Evolutionary conservation across 2,329 filamentous ascomycete species (phyloP).

Genomic region (Xylariaceae sp.): DNA sequence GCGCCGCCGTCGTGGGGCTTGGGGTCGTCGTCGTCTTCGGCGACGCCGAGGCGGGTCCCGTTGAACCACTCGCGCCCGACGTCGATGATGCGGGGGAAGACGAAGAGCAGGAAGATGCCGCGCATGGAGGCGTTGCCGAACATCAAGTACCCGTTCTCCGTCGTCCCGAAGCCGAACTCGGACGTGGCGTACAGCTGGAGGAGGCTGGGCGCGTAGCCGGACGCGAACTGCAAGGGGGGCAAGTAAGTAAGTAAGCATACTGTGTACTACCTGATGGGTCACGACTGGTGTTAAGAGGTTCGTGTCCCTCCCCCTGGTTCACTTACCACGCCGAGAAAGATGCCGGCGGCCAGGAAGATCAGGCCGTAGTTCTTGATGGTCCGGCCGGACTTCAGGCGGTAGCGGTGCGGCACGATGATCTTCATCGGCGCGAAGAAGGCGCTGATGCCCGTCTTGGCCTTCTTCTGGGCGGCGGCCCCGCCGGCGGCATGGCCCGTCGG

Average conservation of each 20-base stretch:
- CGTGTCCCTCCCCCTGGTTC: background rate
- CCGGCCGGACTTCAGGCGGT: conserved; percentile 42
- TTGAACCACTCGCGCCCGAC: conserved; percentile 33
- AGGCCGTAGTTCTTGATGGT: conserved; percentile 52
- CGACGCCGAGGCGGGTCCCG: background rate
- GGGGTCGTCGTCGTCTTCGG: background rate
- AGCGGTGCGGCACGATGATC: conserved; percentile 51
- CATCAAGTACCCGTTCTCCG: conserved; percentile 50
- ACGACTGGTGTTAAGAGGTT: background rate
- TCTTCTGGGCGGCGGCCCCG: conserved; percentile 6
- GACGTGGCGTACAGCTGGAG: conserved; percentile 53
- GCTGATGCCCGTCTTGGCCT: conserved; percentile 30
- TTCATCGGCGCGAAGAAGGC: conserved; percentile 57
- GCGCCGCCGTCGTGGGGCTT: conserved; percentile 3
- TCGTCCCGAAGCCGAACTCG: conserved; percentile 46
- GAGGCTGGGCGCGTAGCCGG: conserved; percentile 57
- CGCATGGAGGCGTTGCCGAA: conserved; percentile 47
- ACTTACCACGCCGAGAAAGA: conserved; percentile 57
- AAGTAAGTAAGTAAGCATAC: conserved; percentile 2
- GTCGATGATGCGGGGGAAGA: conserved; percentile 46
- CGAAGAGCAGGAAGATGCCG: conserved; percentile 45
- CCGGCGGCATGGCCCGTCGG: conserved; percentile 26
- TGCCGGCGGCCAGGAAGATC: conserved; percentile 55
- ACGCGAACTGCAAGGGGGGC: conserved; percentile 41
- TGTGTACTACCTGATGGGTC: too few species aligned